A percentile compares a stretch with the other conserved stretches of the same genome.
Evolutionary conservation across 2,329 filamentous ascomycete genomes (phyloP).

Genomic region (Dendrostoma leiphaemia): DNA sequence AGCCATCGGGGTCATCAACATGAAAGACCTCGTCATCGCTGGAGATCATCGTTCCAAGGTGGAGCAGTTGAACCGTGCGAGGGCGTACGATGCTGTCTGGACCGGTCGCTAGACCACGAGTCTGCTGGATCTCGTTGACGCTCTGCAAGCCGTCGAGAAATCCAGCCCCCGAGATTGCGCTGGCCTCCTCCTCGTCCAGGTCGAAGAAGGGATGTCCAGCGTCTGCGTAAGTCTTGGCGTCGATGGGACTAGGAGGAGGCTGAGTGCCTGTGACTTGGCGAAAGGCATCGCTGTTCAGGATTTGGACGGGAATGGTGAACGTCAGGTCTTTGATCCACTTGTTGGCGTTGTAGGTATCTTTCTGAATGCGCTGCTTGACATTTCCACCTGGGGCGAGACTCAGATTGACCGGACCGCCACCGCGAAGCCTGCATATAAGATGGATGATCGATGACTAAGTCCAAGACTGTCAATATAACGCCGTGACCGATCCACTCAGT

Average conservation of each 20-base stretch:
- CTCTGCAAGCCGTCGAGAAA: slow-evolving; percentile 19
- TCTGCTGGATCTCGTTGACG: slow-evolving; percentile 21
- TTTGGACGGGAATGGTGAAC: slow-evolving; percentile 27
- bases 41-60: not conserved
- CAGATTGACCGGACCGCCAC: not conserved
- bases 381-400: not conserved
- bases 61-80: not conserved
- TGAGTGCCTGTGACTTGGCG: slow-evolving; percentile 32
- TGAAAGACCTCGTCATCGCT: not conserved
- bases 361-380: not conserved
- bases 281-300: slow-evolving; percentile 36
- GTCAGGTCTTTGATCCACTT: not conserved
- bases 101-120: slow-evolving; percentile 8
- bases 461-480: too few relatives aligned
- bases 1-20: not conserved
- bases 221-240: slow-evolving; percentile 30
- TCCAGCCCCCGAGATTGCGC: slow-evolving; percentile 14
- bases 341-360: not conserved
- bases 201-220: slow-evolving; percentile 36
- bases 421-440: not conserved
- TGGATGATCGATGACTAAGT: too few relatives aligned
- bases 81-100: not conserved
- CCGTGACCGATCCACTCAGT: too few relatives aligned
- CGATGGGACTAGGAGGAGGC: slow-evolving; percentile 34
- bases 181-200: slow-evolving; percentile 23